These are phyloP conservation scores for Podospora pseudocomata DNA, from an alignment of 495 filamentous ascomycete genomes.

Conservation along the genomic window DNA sequence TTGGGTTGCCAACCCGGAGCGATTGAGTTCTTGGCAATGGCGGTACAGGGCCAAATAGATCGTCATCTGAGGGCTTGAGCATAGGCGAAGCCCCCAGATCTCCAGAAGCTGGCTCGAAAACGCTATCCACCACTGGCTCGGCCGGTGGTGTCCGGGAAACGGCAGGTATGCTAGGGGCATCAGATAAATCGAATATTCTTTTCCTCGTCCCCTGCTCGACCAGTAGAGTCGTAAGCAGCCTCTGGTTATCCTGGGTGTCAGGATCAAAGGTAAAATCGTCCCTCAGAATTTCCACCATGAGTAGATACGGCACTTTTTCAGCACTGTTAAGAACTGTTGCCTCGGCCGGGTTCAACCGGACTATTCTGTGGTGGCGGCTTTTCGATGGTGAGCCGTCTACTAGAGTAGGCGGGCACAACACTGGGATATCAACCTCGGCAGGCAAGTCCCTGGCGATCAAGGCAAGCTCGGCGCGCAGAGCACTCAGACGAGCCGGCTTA, in stretches of 20 bases:
- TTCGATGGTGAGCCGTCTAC: conserved; percentile 59
- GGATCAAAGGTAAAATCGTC: conserved; percentile 76
- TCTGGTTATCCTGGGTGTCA: conserved; percentile 59
- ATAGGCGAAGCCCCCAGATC: conserved; percentile 67
- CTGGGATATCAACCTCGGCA: conserved; percentile 71
- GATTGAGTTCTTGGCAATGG: conserved; percentile 28
- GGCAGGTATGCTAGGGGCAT: conserved; percentile 35
- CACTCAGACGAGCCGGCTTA: conserved; percentile 70
- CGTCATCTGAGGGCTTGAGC: conserved; percentile 51
- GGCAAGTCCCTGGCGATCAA: conserved; percentile 69
- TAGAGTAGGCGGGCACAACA: conserved; percentile 66
- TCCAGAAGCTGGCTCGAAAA: conserved; percentile 68
- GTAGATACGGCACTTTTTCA: conserved; percentile 70
- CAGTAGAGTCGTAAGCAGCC: conserved; percentile 56
- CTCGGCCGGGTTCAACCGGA: conserved; percentile 72
- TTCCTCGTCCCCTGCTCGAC: conserved; percentile 58
- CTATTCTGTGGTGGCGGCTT: conserved; percentile 69
- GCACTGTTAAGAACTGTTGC: conserved; percentile 75
- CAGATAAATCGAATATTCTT: conserved; percentile 64
- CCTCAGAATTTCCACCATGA: conserved; percentile 70
- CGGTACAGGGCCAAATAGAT: conserved; percentile 21
- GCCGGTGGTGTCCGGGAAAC: conserved; percentile 26
- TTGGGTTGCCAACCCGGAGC: conserved; percentile 54
- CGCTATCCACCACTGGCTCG: conserved; percentile 59
- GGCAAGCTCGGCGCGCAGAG: conserved; percentile 68